phyloP scores from a whole-genome alignment of 139 green algal genomes.

The Chlamydomonas sphaeroides region DNA sequence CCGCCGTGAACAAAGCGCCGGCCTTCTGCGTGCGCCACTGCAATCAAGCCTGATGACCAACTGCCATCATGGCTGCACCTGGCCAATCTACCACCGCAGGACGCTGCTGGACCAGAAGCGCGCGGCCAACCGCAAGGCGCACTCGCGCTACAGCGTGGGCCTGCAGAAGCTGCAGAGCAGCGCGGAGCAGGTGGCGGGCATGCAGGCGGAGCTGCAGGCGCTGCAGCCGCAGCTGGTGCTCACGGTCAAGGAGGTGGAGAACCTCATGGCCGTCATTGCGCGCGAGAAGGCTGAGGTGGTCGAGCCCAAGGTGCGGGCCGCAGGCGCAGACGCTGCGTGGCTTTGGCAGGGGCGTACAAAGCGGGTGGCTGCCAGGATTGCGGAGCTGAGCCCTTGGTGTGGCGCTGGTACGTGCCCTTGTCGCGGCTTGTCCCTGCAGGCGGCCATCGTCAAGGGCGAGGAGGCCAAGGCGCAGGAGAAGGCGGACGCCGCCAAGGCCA shows the following conservation, averaged over 20 bases:
- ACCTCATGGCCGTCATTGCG: conserved; percentile 75
- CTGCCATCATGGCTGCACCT: too few relatives aligned
- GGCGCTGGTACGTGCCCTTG: too few relatives aligned
- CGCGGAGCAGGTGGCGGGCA: conserved; percentile 67
- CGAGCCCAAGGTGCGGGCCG: conserved; percentile 68
- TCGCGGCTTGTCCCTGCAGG: not conserved
- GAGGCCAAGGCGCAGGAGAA: conserved; percentile 72
- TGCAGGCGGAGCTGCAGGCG: conserved; percentile 78
- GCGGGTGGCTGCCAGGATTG: too few relatives aligned
- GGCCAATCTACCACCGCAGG: too few relatives aligned
- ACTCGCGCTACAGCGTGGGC: conserved; percentile 66
- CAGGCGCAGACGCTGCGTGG: too few relatives aligned
- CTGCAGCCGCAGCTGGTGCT: conserved; percentile 81
- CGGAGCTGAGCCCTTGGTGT: too few relatives aligned
- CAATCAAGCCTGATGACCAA: too few relatives aligned
- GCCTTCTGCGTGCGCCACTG: too few relatives aligned
- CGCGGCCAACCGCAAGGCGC: conserved; percentile 53
- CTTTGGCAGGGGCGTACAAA: too few relatives aligned
- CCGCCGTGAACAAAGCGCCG: too few relatives aligned
- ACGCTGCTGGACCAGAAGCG: conserved; percentile 61
- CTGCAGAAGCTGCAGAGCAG: conserved; percentile 79
- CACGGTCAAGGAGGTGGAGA: conserved; percentile 76
- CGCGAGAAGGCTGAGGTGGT: conserved; percentile 76
- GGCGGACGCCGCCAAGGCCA: conserved; percentile 72
- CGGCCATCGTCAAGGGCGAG: conserved; percentile 54